Base-by-base conservation (phyloP, 805 yeast species). In the Lachancea sp. region DNA sequence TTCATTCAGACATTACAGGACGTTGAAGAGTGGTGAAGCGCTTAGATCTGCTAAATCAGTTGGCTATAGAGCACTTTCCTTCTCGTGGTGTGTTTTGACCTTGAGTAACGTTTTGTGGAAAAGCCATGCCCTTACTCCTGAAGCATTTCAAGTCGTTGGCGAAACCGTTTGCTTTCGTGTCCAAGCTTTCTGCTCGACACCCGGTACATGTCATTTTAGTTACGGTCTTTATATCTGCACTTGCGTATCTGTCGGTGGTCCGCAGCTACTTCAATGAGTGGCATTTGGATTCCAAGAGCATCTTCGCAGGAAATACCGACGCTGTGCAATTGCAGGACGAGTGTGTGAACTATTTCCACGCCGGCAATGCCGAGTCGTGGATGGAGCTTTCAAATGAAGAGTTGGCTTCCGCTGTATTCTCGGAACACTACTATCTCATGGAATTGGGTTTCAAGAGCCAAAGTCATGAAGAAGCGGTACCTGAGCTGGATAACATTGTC, bases 161-260 rank as follows among this genome's bases (percentile, higher is more conserved):
- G 9, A 52, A 53, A 12, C 54, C 55, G 15, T 52, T 78, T 39
- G 82, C 84, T 34, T 68, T 67, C 43, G 41, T 66, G 26, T 71
- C 77, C 9, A 65, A 60, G 43, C 59, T 72, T 17, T 77, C 90
- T 39, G 92, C 95, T 11, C 74, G 75, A 45, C 74, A 80, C 56
- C 98, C 98, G 13, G 85, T 90, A 50, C 97, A 89, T 63, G 74
- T 87, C 40, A 78, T 89, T 39, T 77, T 87, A 34, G 55, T 77
- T 42, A 74, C 87, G 5, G 72, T 90, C 11, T 64, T 88, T 36
- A 59, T 86, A 29, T 92, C 95, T 2, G 81, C 95, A 3, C 65
- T 84, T 39, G 82, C 90, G 7, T 90, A 89, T 59, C 70, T 89
- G 43, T 74, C 89, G 3, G 74, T 81, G 3, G 77, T 83, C 25